Conservation (phyloP, 2,329 filamentous ascomycete species). For the Pseudocercospora eumusae region DNA sequence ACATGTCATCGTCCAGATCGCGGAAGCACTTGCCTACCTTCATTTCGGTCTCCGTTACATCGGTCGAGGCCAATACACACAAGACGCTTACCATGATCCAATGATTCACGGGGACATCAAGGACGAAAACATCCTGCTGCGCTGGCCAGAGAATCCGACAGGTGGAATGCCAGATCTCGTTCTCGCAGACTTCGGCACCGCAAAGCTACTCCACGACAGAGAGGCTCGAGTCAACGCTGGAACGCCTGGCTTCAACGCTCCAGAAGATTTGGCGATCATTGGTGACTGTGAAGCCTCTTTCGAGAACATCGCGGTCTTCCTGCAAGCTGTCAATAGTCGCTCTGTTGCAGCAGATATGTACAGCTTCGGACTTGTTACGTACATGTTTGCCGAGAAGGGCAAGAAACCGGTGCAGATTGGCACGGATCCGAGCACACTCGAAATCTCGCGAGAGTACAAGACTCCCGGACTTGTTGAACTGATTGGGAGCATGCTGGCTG, state of each 20-base stretch:
- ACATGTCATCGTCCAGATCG: constrained; percentile 24
- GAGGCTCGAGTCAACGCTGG: neutral
- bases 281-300: neutral
- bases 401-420: constrained; percentile 10
- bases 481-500: constrained; percentile 17
- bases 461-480: constrained; percentile 18
- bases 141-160: constrained; percentile 13
- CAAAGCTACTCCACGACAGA: constrained; percentile 3
- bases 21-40: constrained; percentile 22
- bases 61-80: constrained; percentile 13
- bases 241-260: constrained; percentile 7
- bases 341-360: constrained; percentile 24
- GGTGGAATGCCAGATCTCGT: constrained; percentile 21
- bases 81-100: constrained; percentile 12
- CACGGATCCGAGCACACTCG: constrained; percentile 6
- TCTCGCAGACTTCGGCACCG: constrained; percentile 25
- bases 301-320: neutral
- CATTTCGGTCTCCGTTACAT: constrained; percentile 24
- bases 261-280: constrained; percentile 4
- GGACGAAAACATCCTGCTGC: constrained; percentile 22
- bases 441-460: constrained; percentile 14
- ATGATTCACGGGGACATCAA: constrained; percentile 29
- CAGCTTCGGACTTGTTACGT: constrained; percentile 28
- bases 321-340: constrained; percentile 5
- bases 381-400: constrained; percentile 17